A percentile compares a stretch with the other conserved stretches of the same genome.
Evolutionary conservation across 495 filamentous ascomycete species (phyloP).

Genomic region (Tuber umbilicatum): DNA sequence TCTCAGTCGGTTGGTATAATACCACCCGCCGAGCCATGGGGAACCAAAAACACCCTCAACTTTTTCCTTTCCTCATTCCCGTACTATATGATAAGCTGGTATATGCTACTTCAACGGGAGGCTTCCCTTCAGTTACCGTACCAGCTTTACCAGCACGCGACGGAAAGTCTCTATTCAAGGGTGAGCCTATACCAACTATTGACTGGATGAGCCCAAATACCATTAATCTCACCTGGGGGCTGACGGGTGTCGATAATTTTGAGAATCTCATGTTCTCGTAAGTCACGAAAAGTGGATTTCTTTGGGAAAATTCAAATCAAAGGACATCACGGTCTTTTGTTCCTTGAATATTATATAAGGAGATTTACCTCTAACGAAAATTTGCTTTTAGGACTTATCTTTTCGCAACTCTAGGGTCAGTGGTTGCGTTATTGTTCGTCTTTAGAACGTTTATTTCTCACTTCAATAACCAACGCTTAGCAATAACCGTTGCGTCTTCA

Average conservation of each 20-base stretch:
- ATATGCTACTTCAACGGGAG: constrained; percentile 18
- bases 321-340: background rate
- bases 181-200: constrained; percentile 26
- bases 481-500: constrained; percentile 30
- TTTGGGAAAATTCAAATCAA: background rate
- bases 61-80: constrained; percentile 12
- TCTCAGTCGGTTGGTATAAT: background rate
- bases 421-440: constrained; percentile 32
- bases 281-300: constrained; percentile 10
- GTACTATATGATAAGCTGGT: constrained; percentile 10
- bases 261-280: constrained; percentile 42
- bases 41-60: constrained; percentile 10
- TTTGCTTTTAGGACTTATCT: constrained; percentile 28
- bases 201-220: constrained; percentile 38
- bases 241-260: constrained; percentile 41
- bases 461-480: constrained; percentile 25
- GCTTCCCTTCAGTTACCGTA: background rate
- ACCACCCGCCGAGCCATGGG: constrained; percentile 22
- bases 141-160: constrained; percentile 7
- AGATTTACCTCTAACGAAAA: constrained; percentile 9
- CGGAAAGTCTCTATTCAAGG: constrained; percentile 30
- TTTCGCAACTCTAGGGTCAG: constrained; percentile 33
- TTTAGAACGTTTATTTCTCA: constrained; percentile 31
- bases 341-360: constrained; percentile 16
- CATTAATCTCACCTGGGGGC: constrained; percentile 40